A percentile compares a stretch with the other conserved stretches of the same genome.
Conservation (phyloP, 257 asterid species). For the Nicotiana tabacum region DNA sequence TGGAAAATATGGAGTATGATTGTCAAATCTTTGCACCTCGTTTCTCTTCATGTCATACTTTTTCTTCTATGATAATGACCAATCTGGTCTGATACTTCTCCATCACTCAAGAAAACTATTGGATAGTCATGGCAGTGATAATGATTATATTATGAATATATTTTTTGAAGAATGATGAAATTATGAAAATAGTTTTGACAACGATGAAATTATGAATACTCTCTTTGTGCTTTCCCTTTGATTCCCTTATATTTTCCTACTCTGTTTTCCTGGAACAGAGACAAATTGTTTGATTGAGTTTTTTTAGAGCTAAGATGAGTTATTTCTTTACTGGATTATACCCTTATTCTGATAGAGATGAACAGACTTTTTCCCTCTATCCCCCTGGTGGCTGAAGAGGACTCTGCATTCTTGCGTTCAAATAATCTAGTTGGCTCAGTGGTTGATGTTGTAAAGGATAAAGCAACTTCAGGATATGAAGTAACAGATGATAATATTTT, state of each 20-base stretch:
- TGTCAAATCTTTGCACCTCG: not conserved
- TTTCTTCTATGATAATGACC: not conserved
- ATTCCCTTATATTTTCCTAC: not conserved
- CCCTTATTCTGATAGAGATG: constrained; percentile 50
- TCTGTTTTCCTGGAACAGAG: not conserved
- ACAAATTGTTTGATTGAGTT: not conserved
- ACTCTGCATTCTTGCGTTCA: constrained; percentile 67
- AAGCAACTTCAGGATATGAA: constrained; percentile 33
- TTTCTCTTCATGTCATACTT: not conserved
- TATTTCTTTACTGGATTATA: not conserved
- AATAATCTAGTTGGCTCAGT: constrained; percentile 74
- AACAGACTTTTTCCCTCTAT: constrained; percentile 65
- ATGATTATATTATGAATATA: not conserved
- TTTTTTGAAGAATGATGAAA: not conserved
- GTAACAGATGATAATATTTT: constrained; percentile 51
- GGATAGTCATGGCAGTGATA: not conserved
- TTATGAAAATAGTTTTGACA: not conserved
- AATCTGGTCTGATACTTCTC: not conserved
- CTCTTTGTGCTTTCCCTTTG: not conserved
- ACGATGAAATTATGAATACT: not conserved
- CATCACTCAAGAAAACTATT: not conserved
- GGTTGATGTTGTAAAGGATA: constrained; percentile 47
- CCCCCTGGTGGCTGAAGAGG: constrained; percentile 97
- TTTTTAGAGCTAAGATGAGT: not conserved
- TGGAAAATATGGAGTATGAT: not conserved